Evolutionary conservation across 23 red algal genomes (phyloP).

Genomic region (Gracilaria gracilis): DNA sequence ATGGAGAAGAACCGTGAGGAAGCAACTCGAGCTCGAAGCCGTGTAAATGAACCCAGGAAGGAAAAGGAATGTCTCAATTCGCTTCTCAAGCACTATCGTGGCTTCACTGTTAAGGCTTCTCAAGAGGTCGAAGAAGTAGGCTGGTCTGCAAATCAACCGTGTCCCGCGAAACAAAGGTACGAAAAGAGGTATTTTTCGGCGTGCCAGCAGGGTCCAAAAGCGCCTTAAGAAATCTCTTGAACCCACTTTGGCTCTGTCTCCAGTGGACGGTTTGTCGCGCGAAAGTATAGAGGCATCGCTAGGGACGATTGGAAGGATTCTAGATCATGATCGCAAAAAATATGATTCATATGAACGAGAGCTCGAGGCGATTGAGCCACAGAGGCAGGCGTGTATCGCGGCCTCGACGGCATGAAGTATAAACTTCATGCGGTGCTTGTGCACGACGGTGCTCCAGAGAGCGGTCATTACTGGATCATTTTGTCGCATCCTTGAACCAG

Average conservation of each 20-base stretch:
- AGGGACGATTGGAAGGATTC: slow-evolving; percentile 44
- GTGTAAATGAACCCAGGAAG: slow-evolving; percentile 13
- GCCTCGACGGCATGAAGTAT: slow-evolving; percentile 65
- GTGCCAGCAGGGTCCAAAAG: slow-evolving; percentile 37
- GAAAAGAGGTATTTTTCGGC: slow-evolving; percentile 35
- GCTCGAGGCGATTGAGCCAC: slow-evolving; percentile 45
- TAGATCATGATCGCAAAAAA: slow-evolving; percentile 58
- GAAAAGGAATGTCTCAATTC: slow-evolving; percentile 32
- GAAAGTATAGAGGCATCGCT: slow-evolving; percentile 33
- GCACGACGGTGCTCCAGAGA: slow-evolving; percentile 86
- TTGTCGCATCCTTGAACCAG: too few relatives aligned
- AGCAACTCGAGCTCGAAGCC: slow-evolving; percentile 49
- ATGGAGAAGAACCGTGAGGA: slow-evolving; percentile 72
- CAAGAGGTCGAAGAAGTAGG: not conserved
- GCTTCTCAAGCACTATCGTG: slow-evolving; percentile 35
- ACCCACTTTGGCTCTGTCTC: slow-evolving; percentile 8
- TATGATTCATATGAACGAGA: slow-evolving; percentile 40
- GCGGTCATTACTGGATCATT: slow-evolving; percentile 95
- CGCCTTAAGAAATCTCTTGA: slow-evolving; percentile 34
- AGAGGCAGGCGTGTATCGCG: slow-evolving; percentile 51
- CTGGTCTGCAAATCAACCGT: not conserved
- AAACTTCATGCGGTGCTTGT: slow-evolving; percentile 92
- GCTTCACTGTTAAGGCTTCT: not conserved
- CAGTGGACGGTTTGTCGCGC: slow-evolving; percentile 34
- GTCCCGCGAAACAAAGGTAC: slow-evolving; percentile 4